These are phyloP conservation scores for Capsella rubella DNA, from an alignment of 441 rosid genomes.

Conservation along the genomic window DNA sequence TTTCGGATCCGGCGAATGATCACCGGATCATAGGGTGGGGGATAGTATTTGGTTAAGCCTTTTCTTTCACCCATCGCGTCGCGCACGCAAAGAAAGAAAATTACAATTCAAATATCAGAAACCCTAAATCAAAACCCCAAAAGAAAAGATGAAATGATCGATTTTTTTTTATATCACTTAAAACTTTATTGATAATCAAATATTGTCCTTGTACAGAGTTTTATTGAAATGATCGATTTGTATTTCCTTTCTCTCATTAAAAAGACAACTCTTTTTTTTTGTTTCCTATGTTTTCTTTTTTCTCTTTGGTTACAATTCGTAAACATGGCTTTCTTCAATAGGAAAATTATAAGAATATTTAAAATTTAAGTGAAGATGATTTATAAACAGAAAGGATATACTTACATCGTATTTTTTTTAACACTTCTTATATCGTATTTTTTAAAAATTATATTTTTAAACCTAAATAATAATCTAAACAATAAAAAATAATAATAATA, in stretches of 20 bases:
- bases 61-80: slow-evolving; percentile 25
- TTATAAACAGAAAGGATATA: background rate
- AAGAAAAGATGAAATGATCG: background rate
- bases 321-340: background rate
- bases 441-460: no score
- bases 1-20: slow-evolving; percentile 22
- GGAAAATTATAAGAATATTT: background rate
- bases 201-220: no score
- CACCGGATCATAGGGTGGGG: slow-evolving; percentile 17
- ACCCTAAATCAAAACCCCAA: background rate
- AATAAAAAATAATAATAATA: no score
- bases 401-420: no score
- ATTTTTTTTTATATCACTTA: no score
- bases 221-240: background rate
- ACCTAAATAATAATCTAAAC: no score
- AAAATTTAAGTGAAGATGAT: background rate
- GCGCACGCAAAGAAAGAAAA: background rate
- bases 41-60: background rate
- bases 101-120: background rate
- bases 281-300: background rate
- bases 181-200: no score
- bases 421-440: no score
- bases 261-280: background rate
- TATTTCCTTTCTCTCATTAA: background rate
- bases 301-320: background rate